Conservation (phyloP, 1,139 yeast species). For the Sugiyamaella japonica region DNA sequence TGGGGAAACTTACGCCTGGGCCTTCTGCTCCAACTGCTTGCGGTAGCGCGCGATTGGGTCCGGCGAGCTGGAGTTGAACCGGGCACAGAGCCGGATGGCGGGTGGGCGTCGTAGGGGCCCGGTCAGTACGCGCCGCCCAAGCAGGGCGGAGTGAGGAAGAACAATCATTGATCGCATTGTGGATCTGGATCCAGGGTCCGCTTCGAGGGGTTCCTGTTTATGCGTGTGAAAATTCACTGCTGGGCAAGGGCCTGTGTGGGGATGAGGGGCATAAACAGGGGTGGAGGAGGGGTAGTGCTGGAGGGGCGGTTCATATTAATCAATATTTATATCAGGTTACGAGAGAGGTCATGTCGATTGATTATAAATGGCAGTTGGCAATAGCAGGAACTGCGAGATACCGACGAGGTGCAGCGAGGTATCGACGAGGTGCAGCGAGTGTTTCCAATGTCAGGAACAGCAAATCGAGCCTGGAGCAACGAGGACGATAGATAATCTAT, state of each 20-base stretch:
- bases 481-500: too few relatives aligned
- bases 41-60: constrained; percentile 36
- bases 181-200: too few relatives aligned
- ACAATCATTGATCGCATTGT: background rate
- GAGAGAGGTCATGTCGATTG: too few relatives aligned
- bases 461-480: too few relatives aligned
- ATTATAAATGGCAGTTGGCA: too few relatives aligned
- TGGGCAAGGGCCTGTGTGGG: background rate
- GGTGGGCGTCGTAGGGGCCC: background rate
- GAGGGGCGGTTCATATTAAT: too few relatives aligned
- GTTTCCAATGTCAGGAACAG: too few relatives aligned
- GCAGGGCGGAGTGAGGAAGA: background rate
- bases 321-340: too few relatives aligned
- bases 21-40: constrained; percentile 51
- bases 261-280: too few relatives aligned
- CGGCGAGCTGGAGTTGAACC: constrained; percentile 9
- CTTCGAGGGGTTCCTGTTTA: background rate
- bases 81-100: background rate
- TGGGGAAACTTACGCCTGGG: constrained; percentile 38
- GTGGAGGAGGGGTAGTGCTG: background rate
- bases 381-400: too few relatives aligned
- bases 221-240: constrained; percentile 1
- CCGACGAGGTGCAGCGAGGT: too few relatives aligned
- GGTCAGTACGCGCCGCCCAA: background rate
- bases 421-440: too few relatives aligned